Percentiles rank a stretch among this genome's conserved stretches.
phyloP scores from a whole-genome alignment of 1,284 basidiomycete species.

The Malassezia furfur region DNA sequence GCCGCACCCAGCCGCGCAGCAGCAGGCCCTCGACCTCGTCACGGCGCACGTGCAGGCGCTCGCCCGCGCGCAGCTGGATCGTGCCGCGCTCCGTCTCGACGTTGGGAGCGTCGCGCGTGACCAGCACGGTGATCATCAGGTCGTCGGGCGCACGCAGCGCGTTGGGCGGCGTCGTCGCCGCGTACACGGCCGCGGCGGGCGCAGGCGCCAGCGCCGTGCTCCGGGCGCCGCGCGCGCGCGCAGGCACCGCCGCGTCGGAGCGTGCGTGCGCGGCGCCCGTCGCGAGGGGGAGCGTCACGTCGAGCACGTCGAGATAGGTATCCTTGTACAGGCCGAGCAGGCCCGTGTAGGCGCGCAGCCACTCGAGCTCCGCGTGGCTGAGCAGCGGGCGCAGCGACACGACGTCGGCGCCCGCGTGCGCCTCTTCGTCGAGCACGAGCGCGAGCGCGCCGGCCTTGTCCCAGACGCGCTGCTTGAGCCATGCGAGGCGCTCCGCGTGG shows the following conservation, averaged over 20 bases:
- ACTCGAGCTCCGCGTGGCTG: constrained; percentile 82
- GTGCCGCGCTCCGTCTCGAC: constrained; percentile 76
- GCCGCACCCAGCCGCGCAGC: constrained; percentile 77
- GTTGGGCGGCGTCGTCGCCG: constrained; percentile 6
- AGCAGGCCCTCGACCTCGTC: constrained; percentile 84
- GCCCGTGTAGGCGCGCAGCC: constrained; percentile 69
- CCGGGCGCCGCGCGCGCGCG: constrained; percentile 42
- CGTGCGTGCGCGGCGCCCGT: not conserved
- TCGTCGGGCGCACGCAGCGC: constrained; percentile 59
- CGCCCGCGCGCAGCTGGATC: constrained; percentile 77
- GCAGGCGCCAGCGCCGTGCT: constrained; percentile 48
- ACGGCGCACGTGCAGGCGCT: constrained; percentile 72
- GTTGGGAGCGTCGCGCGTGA: constrained; percentile 72
- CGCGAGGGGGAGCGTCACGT: constrained; percentile 25
- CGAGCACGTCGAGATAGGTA: constrained; percentile 66
- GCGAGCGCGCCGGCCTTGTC: constrained; percentile 79
- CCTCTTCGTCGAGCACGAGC: constrained; percentile 60
- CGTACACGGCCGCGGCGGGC: constrained; percentile 7
- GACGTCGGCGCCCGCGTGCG: constrained; percentile 33
- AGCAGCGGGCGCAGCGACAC: constrained; percentile 67
- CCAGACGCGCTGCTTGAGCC: constrained; percentile 79
- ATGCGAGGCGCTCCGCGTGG: constrained; percentile 70
- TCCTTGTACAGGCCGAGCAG: constrained; percentile 73
- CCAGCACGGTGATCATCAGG: constrained; percentile 66
- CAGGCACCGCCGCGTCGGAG: not conserved